Evolutionary conservation across 2,329 filamentous ascomycete species (phyloP), one percentile per base, ranked within the genome.

Genomic region (Talaromyces pinophilus): DNA sequence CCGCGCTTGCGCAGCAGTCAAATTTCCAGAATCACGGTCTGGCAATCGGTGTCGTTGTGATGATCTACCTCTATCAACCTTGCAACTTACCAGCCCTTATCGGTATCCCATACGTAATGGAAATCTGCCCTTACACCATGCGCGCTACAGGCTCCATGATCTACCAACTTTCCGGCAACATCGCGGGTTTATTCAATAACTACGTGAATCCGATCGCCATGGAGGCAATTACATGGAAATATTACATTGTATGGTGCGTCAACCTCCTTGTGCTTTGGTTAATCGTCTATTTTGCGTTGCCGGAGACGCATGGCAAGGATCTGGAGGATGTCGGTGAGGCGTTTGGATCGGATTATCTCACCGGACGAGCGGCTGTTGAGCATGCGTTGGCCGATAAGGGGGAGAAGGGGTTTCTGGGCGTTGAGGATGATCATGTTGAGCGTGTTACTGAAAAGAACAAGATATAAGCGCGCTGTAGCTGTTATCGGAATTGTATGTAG

Each of bases 281-380:
- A 67, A 64, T 75, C 64, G 67, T 76, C 69, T 73, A 69, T 63
- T 70, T 73, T 57, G 62, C 68, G 70, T 57, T 69, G 71, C 89
- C 88, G 0, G 88, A 91, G 81, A 91, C 89, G 2, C 91, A 91
- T 82, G 86, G 88, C 75, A 84, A 84, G 75, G 85, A 85, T 0
- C 83, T 92, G 0, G 90, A 92, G 77, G 89, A 92, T 52, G 48
- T 52, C 6, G 52, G 52, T 19, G 52, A 55, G 28, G 48, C 48
- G 2, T 52, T 52, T 28, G 48, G 48, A 8, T 52, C 48, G 2
- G 48, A 52, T 15, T 52, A 52, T 22, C 48, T 52, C 15, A 52
- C 22, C 2, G 48, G 48, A 52, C 11, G 48, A 30, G 48, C 48
- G 11, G 48, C 48, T 52, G 48, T 52, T 52, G 48, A 52, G 13